Evolutionary conservation across 306 rosid genomes (phyloP).

Genomic region (Myrica gale): DNA sequence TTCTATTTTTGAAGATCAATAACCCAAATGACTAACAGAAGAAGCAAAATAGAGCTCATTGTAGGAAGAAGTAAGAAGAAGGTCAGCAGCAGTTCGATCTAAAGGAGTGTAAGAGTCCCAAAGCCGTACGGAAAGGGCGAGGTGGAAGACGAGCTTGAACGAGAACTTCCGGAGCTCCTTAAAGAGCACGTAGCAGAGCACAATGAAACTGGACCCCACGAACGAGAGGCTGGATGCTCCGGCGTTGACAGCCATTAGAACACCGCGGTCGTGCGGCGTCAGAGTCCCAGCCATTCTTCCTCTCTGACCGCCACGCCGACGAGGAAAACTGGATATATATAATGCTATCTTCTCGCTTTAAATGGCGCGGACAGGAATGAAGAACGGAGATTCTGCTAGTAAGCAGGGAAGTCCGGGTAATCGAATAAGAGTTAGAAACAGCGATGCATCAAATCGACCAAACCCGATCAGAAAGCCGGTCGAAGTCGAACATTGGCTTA

Average conservation of each 20-base stretch:
- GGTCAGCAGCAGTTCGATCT: background rate
- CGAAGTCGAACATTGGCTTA: too few relatives aligned
- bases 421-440: too few relatives aligned
- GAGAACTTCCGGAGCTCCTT: conserved; percentile 99
- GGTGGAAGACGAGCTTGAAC: conserved; percentile 97
- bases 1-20: background rate
- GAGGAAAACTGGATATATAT: background rate
- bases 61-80: background rate
- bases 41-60: background rate
- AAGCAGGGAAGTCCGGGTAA: too few relatives aligned
- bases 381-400: background rate
- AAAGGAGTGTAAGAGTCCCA: background rate
- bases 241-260: conserved; percentile 57
- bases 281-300: conserved; percentile 39
- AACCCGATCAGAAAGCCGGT: too few relatives aligned
- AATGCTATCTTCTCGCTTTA: too few relatives aligned
- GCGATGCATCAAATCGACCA: too few relatives aligned
- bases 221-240: conserved; percentile 89
- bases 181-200: conserved; percentile 93
- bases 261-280: conserved; percentile 56
- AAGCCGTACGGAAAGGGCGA: conserved; percentile 75
- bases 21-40: background rate
- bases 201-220: conserved; percentile 84
- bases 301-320: background rate
- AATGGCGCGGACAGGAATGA: background rate